A percentile compares a stretch with the other conserved stretches of the same genome.
These are phyloP conservation scores for Oryza punctata DNA, from an alignment of 176 grass and related monocot species.

Conservation along the genomic window DNA sequence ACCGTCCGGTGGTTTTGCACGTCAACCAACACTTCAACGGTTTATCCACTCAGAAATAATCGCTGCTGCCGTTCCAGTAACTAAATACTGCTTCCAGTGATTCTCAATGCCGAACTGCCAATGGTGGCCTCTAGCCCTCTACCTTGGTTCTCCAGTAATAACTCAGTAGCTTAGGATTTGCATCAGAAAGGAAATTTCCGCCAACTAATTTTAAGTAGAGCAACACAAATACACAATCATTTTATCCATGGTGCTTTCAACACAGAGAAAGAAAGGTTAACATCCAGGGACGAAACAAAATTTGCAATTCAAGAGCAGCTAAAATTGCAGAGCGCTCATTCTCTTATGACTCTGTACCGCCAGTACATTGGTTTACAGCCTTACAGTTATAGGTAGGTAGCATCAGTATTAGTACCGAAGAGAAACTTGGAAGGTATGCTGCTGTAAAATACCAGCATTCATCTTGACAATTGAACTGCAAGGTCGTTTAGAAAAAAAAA, in stretches of 20 bases:
- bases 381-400: conserved; percentile 10
- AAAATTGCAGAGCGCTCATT: background rate
- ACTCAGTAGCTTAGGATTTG: background rate
- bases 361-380: background rate
- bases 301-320: background rate
- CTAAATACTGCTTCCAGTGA: background rate
- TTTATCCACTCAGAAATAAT: too few relatives aligned
- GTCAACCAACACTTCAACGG: too few relatives aligned
- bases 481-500: background rate
- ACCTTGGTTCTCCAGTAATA: background rate
- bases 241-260: background rate
- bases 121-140: background rate
- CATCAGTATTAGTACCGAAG: background rate
- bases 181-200: background rate
- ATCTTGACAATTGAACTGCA: background rate
- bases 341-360: background rate
- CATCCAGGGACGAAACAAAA: background rate
- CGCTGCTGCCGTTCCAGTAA: background rate
- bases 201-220: background rate
- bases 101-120: background rate
- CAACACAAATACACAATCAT: background rate
- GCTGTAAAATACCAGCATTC: conserved; percentile 15
- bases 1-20: too few relatives aligned
- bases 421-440: conserved; percentile 15
- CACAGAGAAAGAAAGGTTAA: background rate